Percentiles rank a stretch among this genome's conserved stretches.
phyloP scores from a whole-genome alignment of 2,329 filamentous ascomycete species.

The Nemania sp. region DNA sequence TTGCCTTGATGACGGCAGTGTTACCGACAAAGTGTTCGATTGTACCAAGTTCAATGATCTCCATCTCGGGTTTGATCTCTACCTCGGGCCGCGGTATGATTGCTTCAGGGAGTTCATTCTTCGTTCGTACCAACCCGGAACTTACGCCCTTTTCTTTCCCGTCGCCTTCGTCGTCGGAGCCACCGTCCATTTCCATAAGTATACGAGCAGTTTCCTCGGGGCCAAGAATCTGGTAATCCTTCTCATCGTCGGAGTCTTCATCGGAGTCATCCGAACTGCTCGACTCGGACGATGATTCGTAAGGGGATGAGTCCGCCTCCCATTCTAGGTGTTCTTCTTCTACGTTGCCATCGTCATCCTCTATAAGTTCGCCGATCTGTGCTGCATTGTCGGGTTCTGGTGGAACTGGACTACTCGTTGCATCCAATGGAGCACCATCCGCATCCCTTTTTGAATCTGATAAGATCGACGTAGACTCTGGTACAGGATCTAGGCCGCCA shows the following conservation, averaged over 20 bases:
- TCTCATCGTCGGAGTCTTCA: slow-evolving; percentile 56
- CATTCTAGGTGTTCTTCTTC: slow-evolving; percentile 69
- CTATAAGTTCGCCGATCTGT: neutral
- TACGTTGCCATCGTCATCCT: slow-evolving; percentile 2
- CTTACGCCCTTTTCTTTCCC: slow-evolving; percentile 52
- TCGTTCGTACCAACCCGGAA: slow-evolving; percentile 67
- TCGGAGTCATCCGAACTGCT: slow-evolving; percentile 63
- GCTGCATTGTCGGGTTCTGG: neutral
- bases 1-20: slow-evolving; percentile 77
- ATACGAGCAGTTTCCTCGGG: slow-evolving; percentile 83
- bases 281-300: slow-evolving; percentile 68
- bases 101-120: slow-evolving; percentile 75
- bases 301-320: slow-evolving; percentile 80
- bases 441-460: neutral
- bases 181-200: slow-evolving; percentile 81
- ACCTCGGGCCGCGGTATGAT: slow-evolving; percentile 76
- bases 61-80: slow-evolving; percentile 75
- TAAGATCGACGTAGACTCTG: slow-evolving; percentile 20
- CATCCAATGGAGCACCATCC: neutral
- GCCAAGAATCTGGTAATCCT: slow-evolving; percentile 69
- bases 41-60: slow-evolving; percentile 73
- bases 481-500: slow-evolving; percentile 37
- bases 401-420: neutral
- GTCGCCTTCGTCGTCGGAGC: slow-evolving; percentile 76
- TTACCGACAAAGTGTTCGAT: slow-evolving; percentile 81